Base-by-base conservation (phyloP, 2,329 filamentous ascomycete genomes). In the Cytospora leucostoma region DNA sequence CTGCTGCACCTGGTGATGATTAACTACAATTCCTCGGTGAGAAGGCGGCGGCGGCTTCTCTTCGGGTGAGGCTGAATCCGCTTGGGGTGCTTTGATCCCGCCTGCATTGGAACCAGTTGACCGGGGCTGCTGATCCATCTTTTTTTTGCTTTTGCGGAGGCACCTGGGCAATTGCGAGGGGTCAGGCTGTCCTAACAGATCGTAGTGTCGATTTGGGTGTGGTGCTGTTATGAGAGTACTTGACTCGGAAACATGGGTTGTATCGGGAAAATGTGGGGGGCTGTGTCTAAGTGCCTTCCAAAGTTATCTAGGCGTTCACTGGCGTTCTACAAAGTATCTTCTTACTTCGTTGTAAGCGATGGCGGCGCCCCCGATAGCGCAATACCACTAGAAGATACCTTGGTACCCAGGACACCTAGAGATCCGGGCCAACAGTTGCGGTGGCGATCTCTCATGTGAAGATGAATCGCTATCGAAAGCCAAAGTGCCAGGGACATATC, bases 1-100 rank as follows among this genome's bases (percentile, higher is more conserved):
- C 54, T 78, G 74, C 51, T 75, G 75, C 66, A 80, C 75, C 62
- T 78, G 71, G 52, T 71, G 79, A 61, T 79, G 80, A 52, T 19
- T 21, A 19, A 19, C 17, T 47, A 10, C 44, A 19, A 8, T 12
- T 47, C 27, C 27, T 27, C 27, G 27, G 27, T 27, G 27, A 27
- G 27, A 27, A 4, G 44, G 44, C n/a, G n/a, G 40, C 4, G n/a
- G 38, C 40, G 17, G 40, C 7, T 40, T 17, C 38, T 40, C 38
- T 6, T 40, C 7, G 15, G 37, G 4, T 17, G 40, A 47, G 40
- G 44, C 44, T 47, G n/a, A 12, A 47, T 27, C 27, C 27, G 44
- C 44, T 44, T 44, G 40, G 17, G 17, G 15, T 15, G 40, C 15
- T 47, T 47, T 47, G 7, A 47, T 7, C 7, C 44, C n/a, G 44